Conservation (phyloP, 1,139 yeast species). For the Eremothecium cymbalariae region DNA sequence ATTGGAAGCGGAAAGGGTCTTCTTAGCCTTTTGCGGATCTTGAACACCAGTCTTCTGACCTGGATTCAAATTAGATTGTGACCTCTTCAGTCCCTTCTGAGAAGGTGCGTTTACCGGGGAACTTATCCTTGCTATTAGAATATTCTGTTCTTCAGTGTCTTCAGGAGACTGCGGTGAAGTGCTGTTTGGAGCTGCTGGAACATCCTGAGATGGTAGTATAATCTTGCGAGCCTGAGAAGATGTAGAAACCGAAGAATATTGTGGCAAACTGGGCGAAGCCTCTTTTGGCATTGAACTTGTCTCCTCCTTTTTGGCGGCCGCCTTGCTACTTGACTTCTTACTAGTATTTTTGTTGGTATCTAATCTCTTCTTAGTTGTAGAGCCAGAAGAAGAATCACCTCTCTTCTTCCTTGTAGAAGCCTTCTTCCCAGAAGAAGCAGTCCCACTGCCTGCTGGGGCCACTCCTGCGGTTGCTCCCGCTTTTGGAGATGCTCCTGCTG, state of each 20-base stretch:
- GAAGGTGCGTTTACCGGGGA: slow-evolving; percentile 17
- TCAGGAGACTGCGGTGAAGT: slow-evolving; percentile 2
- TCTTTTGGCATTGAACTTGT: neutral
- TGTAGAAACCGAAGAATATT: neutral
- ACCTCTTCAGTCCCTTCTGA: slow-evolving; percentile 4
- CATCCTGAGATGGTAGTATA: slow-evolving; percentile 19
- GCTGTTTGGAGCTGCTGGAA: slow-evolving; percentile 8
- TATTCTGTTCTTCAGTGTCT: slow-evolving; percentile 11
- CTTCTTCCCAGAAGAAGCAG: slow-evolving; percentile 1
- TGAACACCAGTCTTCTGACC: slow-evolving; percentile 4
- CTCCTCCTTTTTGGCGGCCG: slow-evolving; percentile 2
- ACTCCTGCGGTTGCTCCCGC: neutral
- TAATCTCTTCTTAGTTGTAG: slow-evolving; percentile 9
- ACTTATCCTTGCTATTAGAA: slow-evolving; percentile 17
- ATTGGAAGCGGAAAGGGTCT: slow-evolving; percentile 3
- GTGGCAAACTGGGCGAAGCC: slow-evolving; percentile 1
- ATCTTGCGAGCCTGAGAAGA: slow-evolving; percentile 9
- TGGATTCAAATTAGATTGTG: slow-evolving; percentile 2
- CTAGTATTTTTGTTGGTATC: neutral
- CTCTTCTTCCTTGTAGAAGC: slow-evolving; percentile 1
- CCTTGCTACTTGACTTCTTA: slow-evolving; percentile 1
- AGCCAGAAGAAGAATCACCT: neutral
- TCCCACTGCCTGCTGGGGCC: neutral
- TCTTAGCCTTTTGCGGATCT: slow-evolving; percentile 6
- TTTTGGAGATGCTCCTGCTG: neutral